A percentile compares a stretch with the other conserved stretches of the same genome.
These are phyloP conservation scores for Neltuma alba DNA, from an alignment of 306 rosid species.

Conservation along the genomic window DNA sequence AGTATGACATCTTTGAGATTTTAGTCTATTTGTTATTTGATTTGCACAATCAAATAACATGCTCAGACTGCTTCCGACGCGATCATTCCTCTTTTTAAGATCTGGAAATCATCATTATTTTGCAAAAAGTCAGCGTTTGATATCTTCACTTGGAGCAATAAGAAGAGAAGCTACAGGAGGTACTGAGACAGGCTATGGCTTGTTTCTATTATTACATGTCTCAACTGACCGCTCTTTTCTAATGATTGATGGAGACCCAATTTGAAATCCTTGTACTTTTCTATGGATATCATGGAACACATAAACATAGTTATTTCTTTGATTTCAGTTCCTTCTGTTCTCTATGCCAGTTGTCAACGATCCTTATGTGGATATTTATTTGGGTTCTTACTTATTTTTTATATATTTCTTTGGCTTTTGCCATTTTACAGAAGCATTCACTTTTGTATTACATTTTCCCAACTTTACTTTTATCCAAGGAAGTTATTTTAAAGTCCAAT, in stretches of 20 bases:
- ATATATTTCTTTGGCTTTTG: neutral
- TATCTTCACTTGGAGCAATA: constrained; percentile 13
- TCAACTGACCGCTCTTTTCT: neutral
- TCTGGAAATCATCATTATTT: constrained; percentile 20
- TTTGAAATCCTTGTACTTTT: neutral
- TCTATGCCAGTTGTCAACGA: neutral
- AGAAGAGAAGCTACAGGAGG: constrained; percentile 34
- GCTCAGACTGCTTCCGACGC: constrained; percentile 43
- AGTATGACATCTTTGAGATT: neutral
- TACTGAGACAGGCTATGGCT: constrained; percentile 11
- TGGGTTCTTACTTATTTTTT: neutral
- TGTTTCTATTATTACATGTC: neutral
- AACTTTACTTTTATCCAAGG: neutral
- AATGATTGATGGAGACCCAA: constrained; percentile 8
- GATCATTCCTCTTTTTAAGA: constrained; percentile 33
- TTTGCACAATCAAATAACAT: constrained; percentile 21
- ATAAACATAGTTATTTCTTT: neutral
- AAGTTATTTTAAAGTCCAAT: neutral
- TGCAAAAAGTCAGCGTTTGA: constrained; percentile 27
- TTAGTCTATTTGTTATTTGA: neutral
- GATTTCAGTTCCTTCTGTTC: neutral
- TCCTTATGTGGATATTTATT: neutral
- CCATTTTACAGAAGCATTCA: neutral
- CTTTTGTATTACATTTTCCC: neutral
- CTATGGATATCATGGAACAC: neutral